These are phyloP conservation scores for Tripterygium wilfordii DNA, from an alignment of 177 flowering plant genomes.

Conservation along the genomic window DNA sequence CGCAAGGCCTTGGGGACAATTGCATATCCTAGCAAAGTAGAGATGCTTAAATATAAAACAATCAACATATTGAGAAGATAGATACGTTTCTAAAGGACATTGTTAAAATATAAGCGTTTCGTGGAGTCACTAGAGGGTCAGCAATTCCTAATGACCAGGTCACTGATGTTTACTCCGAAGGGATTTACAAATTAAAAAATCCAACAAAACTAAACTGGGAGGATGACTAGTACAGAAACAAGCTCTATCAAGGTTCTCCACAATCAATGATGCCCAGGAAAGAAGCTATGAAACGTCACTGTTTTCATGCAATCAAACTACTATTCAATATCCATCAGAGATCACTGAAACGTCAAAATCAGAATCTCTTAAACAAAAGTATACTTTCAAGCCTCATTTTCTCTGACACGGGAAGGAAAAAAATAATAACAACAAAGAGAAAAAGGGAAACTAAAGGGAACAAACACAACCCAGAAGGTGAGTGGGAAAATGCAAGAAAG, in stretches of 20 bases:
- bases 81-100: too few relatives aligned
- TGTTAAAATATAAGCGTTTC: too few relatives aligned
- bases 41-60: too few relatives aligned
- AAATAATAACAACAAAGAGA: not conserved
- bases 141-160: too few relatives aligned
- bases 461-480: constrained; percentile 5
- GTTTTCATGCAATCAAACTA: constrained; percentile 9
- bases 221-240: too few relatives aligned
- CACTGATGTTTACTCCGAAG: too few relatives aligned
- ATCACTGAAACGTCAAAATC: constrained; percentile 35
- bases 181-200: too few relatives aligned
- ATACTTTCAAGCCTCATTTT: constrained; percentile 4
- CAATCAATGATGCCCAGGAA: not conserved
- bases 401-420: constrained; percentile 8
- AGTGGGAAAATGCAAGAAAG: not conserved
- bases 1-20: too few relatives aligned
- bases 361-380: constrained; percentile 25
- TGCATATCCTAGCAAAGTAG: too few relatives aligned
- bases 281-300: not conserved
- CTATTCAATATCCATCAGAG: constrained; percentile 15
- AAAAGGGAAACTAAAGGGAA: not conserved
- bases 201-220: too few relatives aligned
- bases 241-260: not conserved
- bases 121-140: too few relatives aligned
- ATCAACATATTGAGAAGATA: too few relatives aligned